Evolutionary conservation across 805 yeast species (phyloP), one percentile per base, ranked within the genome.

Genomic region (Teunomyces stri): DNA sequence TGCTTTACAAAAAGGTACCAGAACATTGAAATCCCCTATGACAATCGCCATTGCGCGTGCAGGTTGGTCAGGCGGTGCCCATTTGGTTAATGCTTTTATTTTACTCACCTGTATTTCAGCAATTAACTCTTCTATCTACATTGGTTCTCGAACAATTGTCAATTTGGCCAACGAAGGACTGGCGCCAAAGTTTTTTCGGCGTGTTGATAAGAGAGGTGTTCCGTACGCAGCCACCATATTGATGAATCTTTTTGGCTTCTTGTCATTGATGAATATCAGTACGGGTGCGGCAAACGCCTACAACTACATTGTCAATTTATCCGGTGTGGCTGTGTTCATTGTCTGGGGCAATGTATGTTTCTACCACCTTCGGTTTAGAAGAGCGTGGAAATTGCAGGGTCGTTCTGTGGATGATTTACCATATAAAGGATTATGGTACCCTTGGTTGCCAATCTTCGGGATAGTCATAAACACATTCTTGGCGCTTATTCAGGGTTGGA

Each of bases 71-170:
- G 68, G 66, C 12, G 76, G 74, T 21, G 70, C 77, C 6, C 78
- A 84, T 56, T 70, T 82, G 51, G 69, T 82, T 53, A 82, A 82
- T 52, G 81, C 89, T 0, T 77, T 86, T 56, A 77, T 85, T 51
- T 66, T 84, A 48, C 59, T 83, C 11, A 82, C 86, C 2, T 80
- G 87, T 56, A 62, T 86, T 37, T 81, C 87, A 28, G 87, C 91
- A 5, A 80, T 84, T 57, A 85, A 85, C 65, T 76, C 86, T 36
- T 79, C 86, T 30, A 80, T 85, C 44, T 85, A 80, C 62, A 75
- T 85, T 61, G 88, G 87, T 9, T 80, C 88, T 2, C 72, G 91
- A 61, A 77, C 89, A 1, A 69, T 85, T 11, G 79, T 84, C 51
- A 81, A 79, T 46, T 74, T 85, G 74, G 82, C 89, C 4, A 69